Percentiles rank a stretch among this genome's conserved stretches.
These are phyloP conservation scores for Diaporthe longicolla DNA, from an alignment of 2,329 filamentous ascomycete genomes.

Conservation along the genomic window DNA sequence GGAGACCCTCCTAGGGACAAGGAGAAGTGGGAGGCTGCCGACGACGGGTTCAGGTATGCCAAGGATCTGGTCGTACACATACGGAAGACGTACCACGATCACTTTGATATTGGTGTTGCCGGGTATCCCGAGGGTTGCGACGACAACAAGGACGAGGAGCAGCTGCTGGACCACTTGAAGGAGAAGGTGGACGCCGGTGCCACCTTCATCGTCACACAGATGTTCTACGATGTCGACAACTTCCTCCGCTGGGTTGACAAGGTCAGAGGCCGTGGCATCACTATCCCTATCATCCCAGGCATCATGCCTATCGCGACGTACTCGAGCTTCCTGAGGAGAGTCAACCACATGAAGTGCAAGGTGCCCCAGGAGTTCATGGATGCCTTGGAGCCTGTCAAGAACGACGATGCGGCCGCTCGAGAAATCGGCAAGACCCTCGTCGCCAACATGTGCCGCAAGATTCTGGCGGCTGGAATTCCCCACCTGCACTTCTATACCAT, in stretches of 20 bases:
- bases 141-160: conserved; percentile 89
- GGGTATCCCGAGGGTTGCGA: conserved; percentile 97
- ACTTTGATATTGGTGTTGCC: conserved; percentile 98
- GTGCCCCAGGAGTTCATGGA: conserved; percentile 87
- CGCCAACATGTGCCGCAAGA: conserved; percentile 88
- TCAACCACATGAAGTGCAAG: conserved; percentile 90
- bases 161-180: conserved; percentile 91
- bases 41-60: conserved; percentile 91
- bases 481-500: conserved; percentile 99
- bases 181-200: conserved; percentile 96
- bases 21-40: conserved; percentile 91
- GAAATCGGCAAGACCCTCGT: conserved; percentile 90
- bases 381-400: conserved; percentile 92
- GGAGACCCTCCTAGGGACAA: conserved; percentile 95
- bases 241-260: conserved; percentile 93
- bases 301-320: conserved; percentile 98
- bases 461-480: conserved; percentile 84
- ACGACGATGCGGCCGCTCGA: conserved; percentile 92
- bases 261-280: conserved; percentile 88
- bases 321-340: conserved; percentile 89
- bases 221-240: conserved; percentile 99
- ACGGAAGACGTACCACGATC: conserved; percentile 81
- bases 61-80: conserved; percentile 88
- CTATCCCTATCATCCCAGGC: conserved; percentile 78
- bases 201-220: conserved; percentile 96